phyloP scores from a whole-genome alignment of 1,284 basidiomycete species.

The Ceratobasidium sp. region DNA sequence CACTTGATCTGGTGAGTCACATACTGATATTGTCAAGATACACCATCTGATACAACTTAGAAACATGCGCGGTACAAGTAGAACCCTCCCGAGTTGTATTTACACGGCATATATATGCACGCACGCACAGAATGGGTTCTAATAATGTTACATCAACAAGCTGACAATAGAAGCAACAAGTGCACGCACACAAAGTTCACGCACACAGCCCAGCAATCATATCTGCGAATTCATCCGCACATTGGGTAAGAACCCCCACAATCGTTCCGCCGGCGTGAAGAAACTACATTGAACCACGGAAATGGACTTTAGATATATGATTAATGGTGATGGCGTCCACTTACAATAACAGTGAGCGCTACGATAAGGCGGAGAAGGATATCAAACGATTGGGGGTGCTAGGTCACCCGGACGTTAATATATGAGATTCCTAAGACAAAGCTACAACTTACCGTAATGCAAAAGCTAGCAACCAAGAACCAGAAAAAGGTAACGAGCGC shows the following conservation, averaged over 20 bases:
- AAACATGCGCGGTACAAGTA: conserved; percentile 3
- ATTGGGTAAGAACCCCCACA: too few species aligned
- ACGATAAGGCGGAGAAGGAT: conserved; percentile 2
- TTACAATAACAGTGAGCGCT: neutral
- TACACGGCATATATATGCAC: too few species aligned
- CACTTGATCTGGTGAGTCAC: neutral
- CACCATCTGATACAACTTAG: neutral
- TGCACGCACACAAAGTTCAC: too few species aligned
- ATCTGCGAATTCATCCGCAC: too few species aligned
- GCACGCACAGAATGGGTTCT: too few species aligned
- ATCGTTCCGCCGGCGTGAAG: too few species aligned
- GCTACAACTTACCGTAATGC: neutral
- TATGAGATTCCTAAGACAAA: neutral
- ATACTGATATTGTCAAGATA: neutral
- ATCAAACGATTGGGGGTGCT: conserved; percentile 5
- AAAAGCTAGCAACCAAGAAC: neutral
- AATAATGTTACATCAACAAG: too few species aligned
- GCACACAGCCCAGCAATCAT: too few species aligned
- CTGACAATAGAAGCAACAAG: too few species aligned
- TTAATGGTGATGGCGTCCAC: neutral
- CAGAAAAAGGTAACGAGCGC: too few species aligned
- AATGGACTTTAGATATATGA: conserved; percentile 1
- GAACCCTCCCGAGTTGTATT: too few species aligned
- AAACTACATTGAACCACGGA: neutral
- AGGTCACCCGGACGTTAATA: neutral